Evolutionary conservation across 495 filamentous ascomycete genomes (phyloP).

Genomic region (Schizothecium vesticola): DNA sequence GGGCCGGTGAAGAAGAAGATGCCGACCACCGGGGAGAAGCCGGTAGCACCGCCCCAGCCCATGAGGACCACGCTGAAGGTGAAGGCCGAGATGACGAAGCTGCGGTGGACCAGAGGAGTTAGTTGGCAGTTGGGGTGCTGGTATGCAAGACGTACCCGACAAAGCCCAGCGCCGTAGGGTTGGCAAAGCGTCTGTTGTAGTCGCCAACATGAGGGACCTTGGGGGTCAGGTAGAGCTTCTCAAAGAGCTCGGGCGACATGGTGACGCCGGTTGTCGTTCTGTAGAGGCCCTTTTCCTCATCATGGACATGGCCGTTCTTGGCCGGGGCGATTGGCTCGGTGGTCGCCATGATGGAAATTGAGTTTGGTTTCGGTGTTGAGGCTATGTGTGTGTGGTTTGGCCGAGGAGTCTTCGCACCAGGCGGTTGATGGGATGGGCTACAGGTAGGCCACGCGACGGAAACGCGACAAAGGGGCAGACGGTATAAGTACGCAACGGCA

Average conservation of each 20-base stretch:
- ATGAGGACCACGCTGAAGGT: slow-evolving; percentile 45
- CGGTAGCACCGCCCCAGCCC: slow-evolving; percentile 51
- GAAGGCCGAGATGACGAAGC: slow-evolving; percentile 48
- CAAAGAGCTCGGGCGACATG: slow-evolving; percentile 52
- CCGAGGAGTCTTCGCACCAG: background rate
- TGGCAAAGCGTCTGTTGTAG: slow-evolving; percentile 47
- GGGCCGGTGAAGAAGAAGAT: slow-evolving; percentile 55
- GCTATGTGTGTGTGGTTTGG: background rate
- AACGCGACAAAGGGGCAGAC: background rate
- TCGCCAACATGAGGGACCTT: slow-evolving; percentile 46
- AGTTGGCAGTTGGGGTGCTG: background rate
- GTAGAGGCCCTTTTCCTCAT: slow-evolving; percentile 38
- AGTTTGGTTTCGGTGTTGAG: background rate
- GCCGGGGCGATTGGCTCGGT: slow-evolving; percentile 5
- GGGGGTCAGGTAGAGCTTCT: slow-evolving; percentile 54
- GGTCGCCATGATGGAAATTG: background rate
- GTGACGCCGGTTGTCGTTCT: slow-evolving; percentile 36
- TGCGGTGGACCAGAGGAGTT: slow-evolving; percentile 5
- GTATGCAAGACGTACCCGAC: slow-evolving; percentile 34
- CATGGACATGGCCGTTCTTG: slow-evolving; percentile 14
- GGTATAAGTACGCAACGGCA: background rate
- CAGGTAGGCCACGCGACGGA: background rate
- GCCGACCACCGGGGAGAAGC: slow-evolving; percentile 44
- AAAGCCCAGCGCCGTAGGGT: slow-evolving; percentile 50
- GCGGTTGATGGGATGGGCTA: background rate